A percentile compares a stretch with the other conserved stretches of the same genome.
Evolutionary conservation across 1,284 basidiomycete species (phyloP).

Genomic region (Meripilus lineatus): DNA sequence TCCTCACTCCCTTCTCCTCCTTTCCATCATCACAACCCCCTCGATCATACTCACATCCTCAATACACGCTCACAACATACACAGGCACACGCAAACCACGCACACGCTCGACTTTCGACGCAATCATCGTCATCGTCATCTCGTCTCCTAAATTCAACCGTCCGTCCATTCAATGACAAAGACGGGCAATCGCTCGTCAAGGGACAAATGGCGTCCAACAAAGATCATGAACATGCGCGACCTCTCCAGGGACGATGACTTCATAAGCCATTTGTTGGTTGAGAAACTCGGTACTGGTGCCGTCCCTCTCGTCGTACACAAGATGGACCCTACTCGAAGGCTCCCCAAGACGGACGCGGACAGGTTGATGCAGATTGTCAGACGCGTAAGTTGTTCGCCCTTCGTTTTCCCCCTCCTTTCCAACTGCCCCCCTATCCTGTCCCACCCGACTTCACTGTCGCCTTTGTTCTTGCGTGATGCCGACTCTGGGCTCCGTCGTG

Average conservation of each 20-base stretch:
- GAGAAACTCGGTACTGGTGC: constrained; percentile 76
- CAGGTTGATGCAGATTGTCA: constrained; percentile 63
- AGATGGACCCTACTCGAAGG: constrained; percentile 72
- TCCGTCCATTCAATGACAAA: too few species aligned
- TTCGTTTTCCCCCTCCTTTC: too few species aligned
- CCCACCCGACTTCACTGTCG: constrained; percentile 8
- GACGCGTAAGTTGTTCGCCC: constrained; percentile 68
- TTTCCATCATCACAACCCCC: not conserved
- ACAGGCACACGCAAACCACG: too few species aligned
- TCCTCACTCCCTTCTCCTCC: not conserved
- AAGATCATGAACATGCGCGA: constrained; percentile 85
- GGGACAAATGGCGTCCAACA: constrained; percentile 60
- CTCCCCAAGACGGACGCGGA: constrained; percentile 67
- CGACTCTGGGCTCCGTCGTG: constrained; percentile 5
- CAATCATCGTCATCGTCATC: constrained; percentile 8
- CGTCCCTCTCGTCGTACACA: constrained; percentile 76
- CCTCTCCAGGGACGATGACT: constrained; percentile 82
- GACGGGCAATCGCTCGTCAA: constrained; percentile 17
- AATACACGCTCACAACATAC: too few species aligned
- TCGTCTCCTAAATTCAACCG: constrained; percentile 11
- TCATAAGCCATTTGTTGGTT: constrained; percentile 78
- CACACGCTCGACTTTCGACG: too few species aligned
- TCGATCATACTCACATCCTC: constrained; percentile 20
- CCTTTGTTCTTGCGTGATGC: constrained; percentile 13
- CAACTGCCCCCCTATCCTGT: constrained; percentile 17